Conservation (phyloP, 2,329 filamentous ascomycete species). For the Metarhizium album region DNA sequence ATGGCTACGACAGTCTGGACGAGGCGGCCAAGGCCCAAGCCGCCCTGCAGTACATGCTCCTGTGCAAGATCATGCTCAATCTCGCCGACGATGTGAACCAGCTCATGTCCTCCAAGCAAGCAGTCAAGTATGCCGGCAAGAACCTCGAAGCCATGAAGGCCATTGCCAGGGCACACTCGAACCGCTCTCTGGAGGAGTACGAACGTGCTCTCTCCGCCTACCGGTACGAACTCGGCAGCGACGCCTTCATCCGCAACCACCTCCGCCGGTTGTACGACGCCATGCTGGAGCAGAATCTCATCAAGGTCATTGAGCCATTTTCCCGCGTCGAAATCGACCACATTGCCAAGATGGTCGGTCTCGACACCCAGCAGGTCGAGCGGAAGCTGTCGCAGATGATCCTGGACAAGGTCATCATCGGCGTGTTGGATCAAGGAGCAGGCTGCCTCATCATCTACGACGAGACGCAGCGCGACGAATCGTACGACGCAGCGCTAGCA, state of each 20-base stretch:
- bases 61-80: constrained; percentile 99
- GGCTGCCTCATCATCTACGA: constrained; percentile 96
- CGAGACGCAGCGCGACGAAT: constrained; percentile 84
- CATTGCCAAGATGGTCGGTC: constrained; percentile 92
- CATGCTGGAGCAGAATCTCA: constrained; percentile 98
- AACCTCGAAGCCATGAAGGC: constrained; percentile 99
- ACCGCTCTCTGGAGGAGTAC: constrained; percentile 94
- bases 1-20: constrained; percentile 91
- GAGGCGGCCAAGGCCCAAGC: constrained; percentile 85
- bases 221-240: constrained; percentile 85
- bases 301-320: constrained; percentile 99
- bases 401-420: constrained; percentile 95
- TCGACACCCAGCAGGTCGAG: constrained; percentile 95
- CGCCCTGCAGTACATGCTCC: constrained; percentile 96
- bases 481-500: constrained; percentile 85
- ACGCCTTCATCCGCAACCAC: constrained; percentile 95
- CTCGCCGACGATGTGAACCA: constrained; percentile 90
- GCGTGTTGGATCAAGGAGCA: constrained; percentile 93
- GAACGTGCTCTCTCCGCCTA: constrained; percentile 85
- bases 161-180: constrained; percentile 87
- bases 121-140: constrained; percentile 89
- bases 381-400: constrained; percentile 99
- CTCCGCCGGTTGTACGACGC: constrained; percentile 92
- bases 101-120: constrained; percentile 92
- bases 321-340: constrained; percentile 94